Base-by-base conservation (phyloP, 768 basidiomycete species). In the Russula sp. region DNA sequence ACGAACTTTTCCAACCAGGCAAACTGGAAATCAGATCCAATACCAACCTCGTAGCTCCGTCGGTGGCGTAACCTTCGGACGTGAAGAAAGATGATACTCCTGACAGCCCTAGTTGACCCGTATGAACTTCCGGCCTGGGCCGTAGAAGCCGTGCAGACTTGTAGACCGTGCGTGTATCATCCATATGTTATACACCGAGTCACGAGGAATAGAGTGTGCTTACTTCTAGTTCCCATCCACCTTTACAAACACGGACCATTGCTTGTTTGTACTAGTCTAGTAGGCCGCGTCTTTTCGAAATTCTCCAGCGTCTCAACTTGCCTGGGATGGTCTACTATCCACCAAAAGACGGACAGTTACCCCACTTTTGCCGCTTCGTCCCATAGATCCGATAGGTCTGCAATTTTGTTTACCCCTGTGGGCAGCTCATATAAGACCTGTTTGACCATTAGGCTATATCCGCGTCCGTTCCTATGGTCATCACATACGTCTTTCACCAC, bases 351-450 rank as follows among this genome's bases (percentile, higher is more conserved):
- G 80, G 46, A 93, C 71, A 18, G 77, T 72, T 6, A 80, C 87
- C n/a, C 83, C 86, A 60, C 81, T 46, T 72, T 74, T 36, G 74
- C 75, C 48, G 89, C 73, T 63, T 81, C 78, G 43, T 83, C 77
- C 73, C 83, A 79, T 13, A 91, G 75, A 7, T 72, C 71, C 36
- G 84, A 80, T 32, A 93, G 75, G 65, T 91, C 90, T 41, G 78
- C 78, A 16, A 93, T 75, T 73, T 89, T 93, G 75, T 87, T 87
- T 14, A 78, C 61, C 6, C 80, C 79, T 2, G 90, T 73, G 10
- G 91, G 93, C 45, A 93, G 77, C 6, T 88, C 87, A 69, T 93
- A 93, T 14, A 95, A 75, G 65, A 95, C 80, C 91, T 95, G 10
- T 43, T 46, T 16, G 20, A 43, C 45, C 25, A 48, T 50, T 36